Percentiles rank a stretch among this genome's conserved stretches.
Conservation (phyloP, 768 basidiomycete genomes). For the Tricholoma sp. region DNA sequence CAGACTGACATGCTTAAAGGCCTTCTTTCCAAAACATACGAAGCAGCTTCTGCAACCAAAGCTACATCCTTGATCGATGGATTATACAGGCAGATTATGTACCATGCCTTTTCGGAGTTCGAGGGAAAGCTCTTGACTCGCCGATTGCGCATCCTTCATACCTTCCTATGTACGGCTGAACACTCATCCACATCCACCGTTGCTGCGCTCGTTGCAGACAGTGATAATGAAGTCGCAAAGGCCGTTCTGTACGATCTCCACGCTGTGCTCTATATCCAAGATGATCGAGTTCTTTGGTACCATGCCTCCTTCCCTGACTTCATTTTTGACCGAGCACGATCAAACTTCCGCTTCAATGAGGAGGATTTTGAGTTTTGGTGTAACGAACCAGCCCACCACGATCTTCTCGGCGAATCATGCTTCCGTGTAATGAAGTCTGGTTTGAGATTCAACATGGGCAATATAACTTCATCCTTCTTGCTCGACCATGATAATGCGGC, state of each 20-base stretch:
- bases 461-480: too few species aligned
- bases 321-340: too few species aligned
- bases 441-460: slow-evolving; percentile 19
- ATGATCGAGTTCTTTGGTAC: slow-evolving; percentile 13
- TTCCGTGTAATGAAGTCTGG: slow-evolving; percentile 16
- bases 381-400: slow-evolving; percentile 7
- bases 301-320: slow-evolving; percentile 20
- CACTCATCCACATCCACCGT: slow-evolving; percentile 9
- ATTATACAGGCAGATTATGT: too few species aligned
- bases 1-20: too few species aligned
- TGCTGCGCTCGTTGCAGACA: slow-evolving; percentile 7
- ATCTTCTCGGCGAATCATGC: slow-evolving; percentile 7
- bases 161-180: slow-evolving; percentile 18
- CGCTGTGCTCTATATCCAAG: slow-evolving; percentile 16
- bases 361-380: too few species aligned
- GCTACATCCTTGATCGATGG: too few species aligned
- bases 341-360: too few species aligned
- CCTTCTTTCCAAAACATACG: too few species aligned
- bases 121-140: not conserved
- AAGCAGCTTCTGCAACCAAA: too few species aligned
- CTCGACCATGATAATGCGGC: not conserved
- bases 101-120: slow-evolving; percentile 12
- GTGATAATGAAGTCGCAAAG: not conserved
- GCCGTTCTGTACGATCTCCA: slow-evolving; percentile 10
- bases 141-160: slow-evolving; percentile 14